Percentiles rank a stretch among this genome's conserved stretches.
Evolutionary conservation across 1,139 yeast genomes (phyloP).

Genomic region (Taphrina pruni): DNA sequence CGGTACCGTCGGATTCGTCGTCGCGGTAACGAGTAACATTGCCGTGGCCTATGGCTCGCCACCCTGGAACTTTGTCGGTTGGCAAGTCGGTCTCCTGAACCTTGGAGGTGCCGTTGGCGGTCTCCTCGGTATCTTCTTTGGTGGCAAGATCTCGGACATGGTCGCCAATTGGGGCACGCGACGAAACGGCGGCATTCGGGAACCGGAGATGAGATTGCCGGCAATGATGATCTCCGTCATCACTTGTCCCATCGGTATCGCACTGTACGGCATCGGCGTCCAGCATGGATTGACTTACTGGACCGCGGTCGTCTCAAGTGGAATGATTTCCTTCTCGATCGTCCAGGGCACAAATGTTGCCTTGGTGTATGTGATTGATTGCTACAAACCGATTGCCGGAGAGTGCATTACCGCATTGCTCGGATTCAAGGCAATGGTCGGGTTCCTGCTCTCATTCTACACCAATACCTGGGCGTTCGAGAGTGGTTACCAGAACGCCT

Average conservation of each 20-base stretch:
- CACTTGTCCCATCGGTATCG: constrained; percentile 4
- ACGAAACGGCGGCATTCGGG: constrained; percentile 1
- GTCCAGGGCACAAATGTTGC: constrained; percentile 2
- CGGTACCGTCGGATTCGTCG: background rate
- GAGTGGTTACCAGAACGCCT: constrained; percentile 1
- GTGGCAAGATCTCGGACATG: background rate
- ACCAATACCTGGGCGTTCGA: constrained; percentile 6
- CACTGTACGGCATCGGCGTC: constrained; percentile 4
- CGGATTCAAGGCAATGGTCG: constrained; percentile 11
- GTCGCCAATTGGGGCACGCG: constrained; percentile 17
- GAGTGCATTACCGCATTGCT: constrained; percentile 1
- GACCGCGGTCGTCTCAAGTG: background rate
- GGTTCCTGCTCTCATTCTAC: constrained; percentile 1
- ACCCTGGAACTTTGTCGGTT: background rate
- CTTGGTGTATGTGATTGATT: constrained; percentile 2
- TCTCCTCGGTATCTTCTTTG: constrained; percentile 4
- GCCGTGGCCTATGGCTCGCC: background rate
- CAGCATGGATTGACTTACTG: background rate
- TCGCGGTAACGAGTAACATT: constrained; percentile 7
- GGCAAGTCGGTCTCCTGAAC: constrained; percentile 4
- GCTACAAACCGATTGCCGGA: constrained; percentile 7
- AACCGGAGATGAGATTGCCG: constrained; percentile 13
- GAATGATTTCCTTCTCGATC: background rate
- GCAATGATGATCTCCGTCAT: constrained; percentile 11
- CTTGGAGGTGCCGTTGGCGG: constrained; percentile 5